A percentile compares a stretch with the other conserved stretches of the same genome.
Evolutionary conservation across 2,329 filamentous ascomycete species (phyloP).

Genomic region (Orbilia quercus): DNA sequence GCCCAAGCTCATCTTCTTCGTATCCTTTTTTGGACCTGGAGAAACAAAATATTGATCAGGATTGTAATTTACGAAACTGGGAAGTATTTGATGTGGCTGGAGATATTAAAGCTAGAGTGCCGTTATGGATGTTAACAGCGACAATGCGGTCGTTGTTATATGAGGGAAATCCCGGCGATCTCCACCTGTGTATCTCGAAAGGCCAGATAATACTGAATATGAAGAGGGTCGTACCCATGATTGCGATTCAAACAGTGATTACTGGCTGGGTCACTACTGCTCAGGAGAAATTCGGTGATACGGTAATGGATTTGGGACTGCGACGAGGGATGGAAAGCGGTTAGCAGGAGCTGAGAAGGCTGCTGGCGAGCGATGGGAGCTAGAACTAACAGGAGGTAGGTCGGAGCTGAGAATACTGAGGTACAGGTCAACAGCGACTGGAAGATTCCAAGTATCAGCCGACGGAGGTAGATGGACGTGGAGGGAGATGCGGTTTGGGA

Average conservation of each 20-base stretch:
- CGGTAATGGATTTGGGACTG: constrained; percentile 21
- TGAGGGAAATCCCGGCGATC: constrained; percentile 39
- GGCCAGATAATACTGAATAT: constrained; percentile 8
- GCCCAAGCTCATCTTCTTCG: constrained; percentile 96
- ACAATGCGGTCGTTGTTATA: constrained; percentile 9
- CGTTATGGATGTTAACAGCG: not conserved
- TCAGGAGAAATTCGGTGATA: not conserved
- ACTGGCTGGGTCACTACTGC: constrained; percentile 12
- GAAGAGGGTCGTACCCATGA: constrained; percentile 68
- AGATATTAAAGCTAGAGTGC: not conserved
- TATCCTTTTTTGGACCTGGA: constrained; percentile 88
- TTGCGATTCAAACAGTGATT: constrained; percentile 64
- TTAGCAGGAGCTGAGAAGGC: constrained; percentile 47
- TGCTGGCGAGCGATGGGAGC: constrained; percentile 3
- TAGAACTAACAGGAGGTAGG: constrained; percentile 20
- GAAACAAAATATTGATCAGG: constrained; percentile 61
- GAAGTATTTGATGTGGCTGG: not conserved
- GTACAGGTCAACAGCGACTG: constrained; percentile 29
- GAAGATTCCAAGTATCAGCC: constrained; percentile 34
- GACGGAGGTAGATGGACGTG: constrained; percentile 3
- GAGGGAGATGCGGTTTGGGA: constrained; percentile 13
- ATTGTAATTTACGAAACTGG: not conserved
- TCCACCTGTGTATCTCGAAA: constrained; percentile 4
- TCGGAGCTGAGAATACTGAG: constrained; percentile 19
- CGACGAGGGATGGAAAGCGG: constrained; percentile 21